These are phyloP conservation scores for Penicillium sp. DNA, from an alignment of 2,329 filamentous ascomycete genomes.

Conservation along the genomic window DNA sequence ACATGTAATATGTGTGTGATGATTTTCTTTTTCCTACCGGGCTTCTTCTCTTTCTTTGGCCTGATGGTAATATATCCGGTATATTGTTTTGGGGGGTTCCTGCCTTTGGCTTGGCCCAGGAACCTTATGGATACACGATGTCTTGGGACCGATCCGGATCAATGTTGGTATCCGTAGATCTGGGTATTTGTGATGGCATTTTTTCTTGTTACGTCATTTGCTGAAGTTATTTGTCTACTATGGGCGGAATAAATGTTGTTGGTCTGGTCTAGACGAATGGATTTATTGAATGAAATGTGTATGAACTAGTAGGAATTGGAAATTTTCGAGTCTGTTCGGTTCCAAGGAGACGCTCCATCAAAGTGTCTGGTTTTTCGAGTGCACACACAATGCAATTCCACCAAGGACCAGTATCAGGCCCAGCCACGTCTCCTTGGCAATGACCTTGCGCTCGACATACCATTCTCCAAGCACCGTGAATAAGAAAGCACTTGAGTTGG, in stretches of 20 bases:
- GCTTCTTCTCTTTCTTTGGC: slow-evolving; percentile 1
- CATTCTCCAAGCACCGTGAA: slow-evolving; percentile 95
- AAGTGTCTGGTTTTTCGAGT: slow-evolving; percentile 49
- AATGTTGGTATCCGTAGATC: slow-evolving; percentile 21
- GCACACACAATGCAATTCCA: slow-evolving; percentile 83
- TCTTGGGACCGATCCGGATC: background rate
- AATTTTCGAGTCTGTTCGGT: background rate
- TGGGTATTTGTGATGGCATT: background rate
- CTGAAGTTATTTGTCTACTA: background rate
- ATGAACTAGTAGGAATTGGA: background rate
- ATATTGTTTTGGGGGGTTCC: slow-evolving; percentile 7
- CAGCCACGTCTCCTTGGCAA: slow-evolving; percentile 80
- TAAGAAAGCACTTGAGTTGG: slow-evolving; percentile 91
- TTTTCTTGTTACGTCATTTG: background rate
- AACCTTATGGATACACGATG: slow-evolving; percentile 13
- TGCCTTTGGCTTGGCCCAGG: slow-evolving; percentile 3
- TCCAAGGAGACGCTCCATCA: slow-evolving; percentile 10
- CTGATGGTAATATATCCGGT: slow-evolving; percentile 19
- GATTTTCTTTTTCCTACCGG: slow-evolving; percentile 16
- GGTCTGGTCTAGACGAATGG: slow-evolving; percentile 17
- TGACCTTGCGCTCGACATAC: slow-evolving; percentile 91
- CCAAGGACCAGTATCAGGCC: slow-evolving; percentile 78
- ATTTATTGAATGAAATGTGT: background rate
- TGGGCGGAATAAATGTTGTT: slow-evolving; percentile 6
- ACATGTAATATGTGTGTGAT: slow-evolving; percentile 29